A percentile compares a stretch with the other conserved stretches of the same genome.
phyloP scores from a whole-genome alignment of 2,329 filamentous ascomycete species.

The Sporothrix globosa region DNA sequence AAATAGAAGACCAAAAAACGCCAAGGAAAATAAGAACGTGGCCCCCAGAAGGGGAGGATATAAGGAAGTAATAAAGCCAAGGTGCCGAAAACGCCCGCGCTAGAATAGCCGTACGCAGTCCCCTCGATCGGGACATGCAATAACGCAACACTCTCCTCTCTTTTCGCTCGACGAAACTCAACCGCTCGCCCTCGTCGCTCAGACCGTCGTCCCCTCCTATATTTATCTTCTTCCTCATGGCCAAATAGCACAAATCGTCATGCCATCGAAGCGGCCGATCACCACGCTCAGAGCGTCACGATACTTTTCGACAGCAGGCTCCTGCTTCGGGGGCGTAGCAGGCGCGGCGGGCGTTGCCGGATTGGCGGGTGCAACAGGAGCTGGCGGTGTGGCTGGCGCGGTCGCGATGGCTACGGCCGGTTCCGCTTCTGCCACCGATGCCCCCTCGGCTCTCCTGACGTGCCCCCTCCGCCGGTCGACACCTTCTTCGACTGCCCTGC shows the following conservation, averaged over 20 bases:
- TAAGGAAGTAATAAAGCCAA: no score
- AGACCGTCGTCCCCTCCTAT: neutral
- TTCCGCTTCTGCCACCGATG: neutral
- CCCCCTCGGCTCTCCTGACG: neutral
- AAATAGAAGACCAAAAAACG: neutral
- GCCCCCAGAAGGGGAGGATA: no score
- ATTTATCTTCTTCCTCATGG: conserved; percentile 5
- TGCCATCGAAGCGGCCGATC: conserved; percentile 31
- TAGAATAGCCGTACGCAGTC: no score
- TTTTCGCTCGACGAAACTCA: no score
- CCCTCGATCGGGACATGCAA: no score
- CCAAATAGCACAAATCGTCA: conserved; percentile 33
- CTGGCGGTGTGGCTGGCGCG: neutral
- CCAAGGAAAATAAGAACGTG: no score
- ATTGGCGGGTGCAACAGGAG: neutral
- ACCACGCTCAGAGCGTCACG: conserved; percentile 32
- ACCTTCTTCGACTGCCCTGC: neutral
- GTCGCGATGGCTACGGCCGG: neutral
- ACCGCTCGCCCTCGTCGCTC: neutral
- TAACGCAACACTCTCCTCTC: no score
- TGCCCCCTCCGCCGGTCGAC: neutral
- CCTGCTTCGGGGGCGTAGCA: neutral
- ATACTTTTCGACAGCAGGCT: conserved; percentile 31
- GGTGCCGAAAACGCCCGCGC: no score
- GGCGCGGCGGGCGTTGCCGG: neutral